Percentiles rank a stretch among this genome's conserved stretches.
phyloP scores from a whole-genome alignment of 2,329 filamentous ascomycete genomes.

The Fusarium secorum region DNA sequence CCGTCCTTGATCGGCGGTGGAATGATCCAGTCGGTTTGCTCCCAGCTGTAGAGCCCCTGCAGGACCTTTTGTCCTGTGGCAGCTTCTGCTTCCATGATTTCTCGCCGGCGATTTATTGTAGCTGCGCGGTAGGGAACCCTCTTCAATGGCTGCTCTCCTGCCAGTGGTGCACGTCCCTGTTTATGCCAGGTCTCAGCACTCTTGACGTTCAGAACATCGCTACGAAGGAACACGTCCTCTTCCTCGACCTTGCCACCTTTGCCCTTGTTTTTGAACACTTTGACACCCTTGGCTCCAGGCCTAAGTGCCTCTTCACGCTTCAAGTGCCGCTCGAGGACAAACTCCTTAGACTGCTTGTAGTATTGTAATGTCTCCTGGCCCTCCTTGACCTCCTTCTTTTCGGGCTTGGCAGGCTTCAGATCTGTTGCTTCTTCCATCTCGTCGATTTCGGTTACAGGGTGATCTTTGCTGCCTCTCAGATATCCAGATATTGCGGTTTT shows the following conservation, averaged over 20 bases:
- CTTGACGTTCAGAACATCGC: constrained; percentile 85
- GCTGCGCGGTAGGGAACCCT: constrained; percentile 89
- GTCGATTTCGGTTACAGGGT: constrained; percentile 74
- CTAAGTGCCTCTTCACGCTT: constrained; percentile 90
- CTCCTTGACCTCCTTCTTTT: constrained; percentile 76
- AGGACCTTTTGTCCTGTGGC: constrained; percentile 82
- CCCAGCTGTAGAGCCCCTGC: constrained; percentile 83
- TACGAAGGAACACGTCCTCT: constrained; percentile 81
- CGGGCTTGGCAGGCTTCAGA: constrained; percentile 74
- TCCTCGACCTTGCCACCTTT: constrained; percentile 77
- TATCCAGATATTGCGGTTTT: constrained; percentile 81
- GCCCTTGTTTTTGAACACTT: constrained; percentile 75
- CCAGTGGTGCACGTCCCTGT: constrained; percentile 80
- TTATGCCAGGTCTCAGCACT: constrained; percentile 98
- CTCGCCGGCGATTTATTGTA: constrained; percentile 84
- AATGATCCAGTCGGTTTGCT: constrained; percentile 96
- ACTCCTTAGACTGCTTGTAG: constrained; percentile 86
- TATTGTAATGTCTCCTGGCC: constrained; percentile 85
- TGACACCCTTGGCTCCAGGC: constrained; percentile 72
- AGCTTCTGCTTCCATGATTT: constrained; percentile 85
- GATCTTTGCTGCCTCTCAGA: constrained; percentile 54
- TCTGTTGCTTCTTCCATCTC: constrained; percentile 81
- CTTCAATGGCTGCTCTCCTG: constrained; percentile 80
- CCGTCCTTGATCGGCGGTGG: constrained; percentile 85
- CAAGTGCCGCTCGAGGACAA: constrained; percentile 83